phyloP scores from a whole-genome alignment of 345 rosid genomes.

The Eucalyptus curtisii region DNA sequence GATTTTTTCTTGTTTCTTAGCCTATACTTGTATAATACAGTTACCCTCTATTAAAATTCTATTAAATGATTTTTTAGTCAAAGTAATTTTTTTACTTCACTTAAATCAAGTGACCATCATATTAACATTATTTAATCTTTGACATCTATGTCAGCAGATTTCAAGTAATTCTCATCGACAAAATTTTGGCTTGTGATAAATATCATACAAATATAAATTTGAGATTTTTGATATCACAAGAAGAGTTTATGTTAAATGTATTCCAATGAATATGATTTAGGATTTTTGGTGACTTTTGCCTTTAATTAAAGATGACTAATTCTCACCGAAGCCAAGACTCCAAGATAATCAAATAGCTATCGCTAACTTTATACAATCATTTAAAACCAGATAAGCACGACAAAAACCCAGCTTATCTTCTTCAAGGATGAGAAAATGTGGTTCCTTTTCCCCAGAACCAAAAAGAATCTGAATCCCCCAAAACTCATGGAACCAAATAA shows the following conservation, averaged over 20 bases:
- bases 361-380: background rate
- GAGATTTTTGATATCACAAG: background rate
- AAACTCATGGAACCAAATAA: background rate
- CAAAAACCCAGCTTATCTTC: background rate
- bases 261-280: background rate
- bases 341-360: background rate
- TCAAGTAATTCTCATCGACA: too few species aligned
- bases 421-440: background rate
- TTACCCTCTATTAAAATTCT: too few species aligned
- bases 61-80: too few species aligned
- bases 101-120: background rate
- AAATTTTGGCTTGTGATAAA: background rate
- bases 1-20: too few species aligned
- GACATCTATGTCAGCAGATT: background rate
- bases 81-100: background rate
- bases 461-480: background rate
- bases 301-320: background rate
- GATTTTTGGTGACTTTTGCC: background rate
- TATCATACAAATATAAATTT: background rate
- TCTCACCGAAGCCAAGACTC: background rate
- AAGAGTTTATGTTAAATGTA: background rate
- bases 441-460: background rate
- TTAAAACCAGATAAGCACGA: background rate
- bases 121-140: too few species aligned
- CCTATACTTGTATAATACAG: too few species aligned